A percentile compares a stretch with the other conserved stretches of the same genome.
Evolutionary conservation across 2,329 filamentous ascomycete genomes (phyloP).

Genomic region (Periconia macrospinosa): DNA sequence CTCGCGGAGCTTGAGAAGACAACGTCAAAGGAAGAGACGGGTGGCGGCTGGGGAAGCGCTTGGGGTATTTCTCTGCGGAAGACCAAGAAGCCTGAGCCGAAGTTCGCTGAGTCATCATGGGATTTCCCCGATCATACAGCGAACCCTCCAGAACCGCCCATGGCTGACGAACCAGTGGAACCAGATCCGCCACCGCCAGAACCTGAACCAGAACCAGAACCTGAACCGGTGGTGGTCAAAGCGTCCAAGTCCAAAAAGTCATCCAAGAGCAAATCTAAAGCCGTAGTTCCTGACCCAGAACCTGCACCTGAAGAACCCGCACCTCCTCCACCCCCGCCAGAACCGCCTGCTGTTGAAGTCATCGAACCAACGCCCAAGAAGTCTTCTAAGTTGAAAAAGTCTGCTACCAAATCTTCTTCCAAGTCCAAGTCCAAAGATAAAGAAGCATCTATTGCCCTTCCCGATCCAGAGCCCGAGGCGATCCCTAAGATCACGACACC

Average conservation of each 20-base stretch:
- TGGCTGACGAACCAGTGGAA: constrained; percentile 29
- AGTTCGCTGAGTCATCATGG: constrained; percentile 41
- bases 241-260: constrained; percentile 25
- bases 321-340: constrained; percentile 20
- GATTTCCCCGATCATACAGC: constrained; percentile 43
- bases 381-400: constrained; percentile 30
- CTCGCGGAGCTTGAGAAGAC: constrained; percentile 42
- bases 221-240: constrained; percentile 20
- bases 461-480: constrained; percentile 35
- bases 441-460: constrained; percentile 23
- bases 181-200: background rate
- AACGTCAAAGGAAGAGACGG: constrained; percentile 30
- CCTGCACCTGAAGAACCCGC: constrained; percentile 18
- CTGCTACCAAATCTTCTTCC: constrained; percentile 25
- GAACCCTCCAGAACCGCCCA: constrained; percentile 48
- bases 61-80: constrained; percentile 51
- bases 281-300: constrained; percentile 35
- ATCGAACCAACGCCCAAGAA: constrained; percentile 36
- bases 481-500: constrained; percentile 39
- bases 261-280: constrained; percentile 43
- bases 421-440: constrained; percentile 30
- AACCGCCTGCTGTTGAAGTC: constrained; percentile 29
- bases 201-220: constrained; percentile 7
- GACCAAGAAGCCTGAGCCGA: constrained; percentile 49
- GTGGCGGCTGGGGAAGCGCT: constrained; percentile 44